phyloP scores from a whole-genome alignment of 2,329 filamentous ascomycete species.

The Clarireedia hainanense region DNA sequence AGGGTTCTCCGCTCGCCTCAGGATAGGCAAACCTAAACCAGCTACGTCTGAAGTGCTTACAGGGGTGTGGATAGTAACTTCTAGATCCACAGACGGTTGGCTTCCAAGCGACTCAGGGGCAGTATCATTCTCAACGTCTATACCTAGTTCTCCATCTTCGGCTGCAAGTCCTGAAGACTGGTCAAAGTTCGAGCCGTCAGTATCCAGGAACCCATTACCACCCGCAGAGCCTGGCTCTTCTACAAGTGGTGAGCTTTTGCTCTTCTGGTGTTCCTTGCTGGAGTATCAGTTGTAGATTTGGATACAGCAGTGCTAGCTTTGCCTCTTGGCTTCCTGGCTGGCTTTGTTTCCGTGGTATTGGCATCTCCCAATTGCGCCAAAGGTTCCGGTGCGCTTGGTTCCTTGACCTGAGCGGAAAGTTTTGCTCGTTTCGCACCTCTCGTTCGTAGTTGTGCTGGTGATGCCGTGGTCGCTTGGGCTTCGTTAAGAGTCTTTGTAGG shows the following conservation, averaged over 20 bases:
- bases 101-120: background rate
- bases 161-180: background rate
- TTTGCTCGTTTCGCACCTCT: background rate
- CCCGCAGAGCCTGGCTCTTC: constrained; percentile 26
- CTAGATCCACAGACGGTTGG: background rate
- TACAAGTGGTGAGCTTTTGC: constrained; percentile 31
- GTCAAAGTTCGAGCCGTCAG: background rate
- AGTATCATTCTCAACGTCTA: constrained; percentile 1
- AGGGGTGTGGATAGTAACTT: constrained; percentile 9
- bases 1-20: background rate
- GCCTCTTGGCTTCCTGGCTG: constrained; percentile 6
- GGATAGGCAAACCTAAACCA: background rate
- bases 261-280: constrained; percentile 11
- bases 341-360: constrained; percentile 14
- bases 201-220: constrained; percentile 28
- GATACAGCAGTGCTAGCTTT: constrained; percentile 8
- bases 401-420: background rate
- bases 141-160: constrained; percentile 1
- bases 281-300: constrained; percentile 3
- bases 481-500: background rate
- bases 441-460: background rate
- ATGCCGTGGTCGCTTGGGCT: background rate
- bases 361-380: constrained; percentile 10
- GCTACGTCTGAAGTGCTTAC: background rate
- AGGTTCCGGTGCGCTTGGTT: constrained; percentile 5